Conservation (phyloP, 73 alveolate species). For the Halteria grandinella region DNA sequence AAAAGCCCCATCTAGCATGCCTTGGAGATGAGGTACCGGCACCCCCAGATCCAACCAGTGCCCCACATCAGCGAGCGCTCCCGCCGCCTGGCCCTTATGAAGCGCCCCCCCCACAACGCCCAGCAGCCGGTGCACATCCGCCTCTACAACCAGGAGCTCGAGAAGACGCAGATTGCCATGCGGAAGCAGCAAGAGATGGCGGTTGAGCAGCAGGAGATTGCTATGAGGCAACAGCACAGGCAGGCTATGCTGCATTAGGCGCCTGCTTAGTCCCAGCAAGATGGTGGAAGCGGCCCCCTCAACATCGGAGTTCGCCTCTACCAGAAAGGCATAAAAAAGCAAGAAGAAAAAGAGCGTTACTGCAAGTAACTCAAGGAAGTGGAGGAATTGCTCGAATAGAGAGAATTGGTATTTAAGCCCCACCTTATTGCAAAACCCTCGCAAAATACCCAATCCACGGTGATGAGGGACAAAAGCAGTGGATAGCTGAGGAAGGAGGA, state of each 20-base stretch:
- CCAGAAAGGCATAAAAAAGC: conserved; percentile 53
- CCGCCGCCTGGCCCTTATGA: too few relatives aligned
- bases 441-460: too few relatives aligned
- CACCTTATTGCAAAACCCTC: conserved; percentile 17
- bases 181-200: conserved; percentile 9
- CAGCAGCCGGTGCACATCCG: too few relatives aligned
- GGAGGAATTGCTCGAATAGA: not conserved
- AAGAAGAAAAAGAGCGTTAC: conserved; percentile 47
- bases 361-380: conserved; percentile 21
- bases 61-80: too few relatives aligned
- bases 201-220: too few relatives aligned
- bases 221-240: too few relatives aligned
- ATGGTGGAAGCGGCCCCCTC: conserved; percentile 7
- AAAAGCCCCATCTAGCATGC: too few relatives aligned
- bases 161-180: conserved; percentile 52
- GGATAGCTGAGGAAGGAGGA: conserved; percentile 4
- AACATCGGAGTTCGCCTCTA: conserved; percentile 60
- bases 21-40: too few relatives aligned
- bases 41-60: too few relatives aligned
- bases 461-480: not conserved
- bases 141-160: conserved; percentile 49
- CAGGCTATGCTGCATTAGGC: too few relatives aligned
- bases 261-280: too few relatives aligned
- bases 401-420: conserved; percentile 37
- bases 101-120: too few relatives aligned